Evolutionary conservation across 192 early-diverging fungal species (phyloP).

Genomic region (Backusella westeae): DNA sequence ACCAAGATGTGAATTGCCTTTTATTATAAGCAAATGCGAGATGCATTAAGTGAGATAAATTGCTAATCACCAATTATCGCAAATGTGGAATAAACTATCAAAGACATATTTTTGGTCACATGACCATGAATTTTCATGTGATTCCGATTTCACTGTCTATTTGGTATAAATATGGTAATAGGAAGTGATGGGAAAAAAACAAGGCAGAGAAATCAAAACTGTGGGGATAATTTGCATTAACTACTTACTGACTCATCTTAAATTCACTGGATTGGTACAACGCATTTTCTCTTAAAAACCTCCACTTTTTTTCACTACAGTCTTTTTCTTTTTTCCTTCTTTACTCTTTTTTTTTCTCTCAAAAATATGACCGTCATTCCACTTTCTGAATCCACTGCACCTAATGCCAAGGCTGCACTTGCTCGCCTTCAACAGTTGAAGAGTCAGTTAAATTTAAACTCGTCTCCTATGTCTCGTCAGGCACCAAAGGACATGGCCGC

Average conservation of each 20-base stretch:
- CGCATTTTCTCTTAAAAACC: not conserved
- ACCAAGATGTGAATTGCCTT: not conserved
- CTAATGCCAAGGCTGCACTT: slow-evolving; percentile 16
- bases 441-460: slow-evolving; percentile 18
- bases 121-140: not conserved
- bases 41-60: no score
- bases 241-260: not conserved
- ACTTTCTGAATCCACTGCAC: slow-evolving; percentile 14
- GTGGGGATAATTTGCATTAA: slow-evolving; percentile 2
- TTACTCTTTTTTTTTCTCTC: not conserved
- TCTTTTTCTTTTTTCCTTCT: not conserved
- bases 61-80: no score
- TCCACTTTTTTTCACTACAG: not conserved
- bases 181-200: slow-evolving; percentile 12
- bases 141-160: not conserved
- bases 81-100: not conserved
- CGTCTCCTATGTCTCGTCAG: slow-evolving; percentile 21
- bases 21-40: no score
- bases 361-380: not conserved
- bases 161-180: not conserved
- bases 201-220: not conserved
- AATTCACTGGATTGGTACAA: not conserved
- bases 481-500: slow-evolving; percentile 43
- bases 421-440: slow-evolving; percentile 23
- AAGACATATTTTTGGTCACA: not conserved